Conservation (phyloP, 2,329 filamentous ascomycete species). For the Hypoxylon sp. region DNA sequence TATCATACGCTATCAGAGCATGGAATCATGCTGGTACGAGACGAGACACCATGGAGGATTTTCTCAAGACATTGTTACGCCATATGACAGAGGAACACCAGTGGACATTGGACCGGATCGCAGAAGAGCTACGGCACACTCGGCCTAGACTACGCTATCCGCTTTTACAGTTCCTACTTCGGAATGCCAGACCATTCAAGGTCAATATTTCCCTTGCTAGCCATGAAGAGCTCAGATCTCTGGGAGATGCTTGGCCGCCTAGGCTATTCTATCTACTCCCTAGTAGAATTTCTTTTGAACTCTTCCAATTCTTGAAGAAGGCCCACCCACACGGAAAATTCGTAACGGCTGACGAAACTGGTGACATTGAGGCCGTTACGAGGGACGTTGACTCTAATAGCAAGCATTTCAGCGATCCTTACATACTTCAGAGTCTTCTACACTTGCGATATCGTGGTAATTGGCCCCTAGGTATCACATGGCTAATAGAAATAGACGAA, state of each 20-base stretch:
- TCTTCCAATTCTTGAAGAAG: slow-evolving; percentile 20
- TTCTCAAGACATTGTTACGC: slow-evolving; percentile 11
- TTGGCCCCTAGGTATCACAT: not conserved
- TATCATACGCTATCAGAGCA: slow-evolving; percentile 23
- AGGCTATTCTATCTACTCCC: slow-evolving; percentile 29
- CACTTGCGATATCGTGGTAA: not conserved
- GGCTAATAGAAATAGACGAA: not conserved
- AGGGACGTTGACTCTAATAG: not conserved
- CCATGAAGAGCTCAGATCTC: slow-evolving; percentile 8
- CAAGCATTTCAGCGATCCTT: slow-evolving; percentile 12
- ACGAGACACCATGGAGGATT: not conserved
- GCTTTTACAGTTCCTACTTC: slow-evolving; percentile 25
- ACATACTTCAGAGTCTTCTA: slow-evolving; percentile 9
- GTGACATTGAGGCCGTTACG: not conserved
- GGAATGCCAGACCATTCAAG: not conserved
- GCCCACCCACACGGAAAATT: slow-evolving; percentile 15
- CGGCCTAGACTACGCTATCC: slow-evolving; percentile 4
- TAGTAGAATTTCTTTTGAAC: slow-evolving; percentile 9
- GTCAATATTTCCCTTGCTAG: not conserved
- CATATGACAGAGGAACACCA: not conserved
- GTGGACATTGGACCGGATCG: slow-evolving; percentile 7
- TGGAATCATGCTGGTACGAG: slow-evolving; percentile 19
- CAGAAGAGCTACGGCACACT: slow-evolving; percentile 14
- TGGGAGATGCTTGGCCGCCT: slow-evolving; percentile 10
- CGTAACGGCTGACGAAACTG: not conserved